These are phyloP conservation scores for Nadsonia starkeyi-henricii DNA, from an alignment of 1,139 yeast genomes.

Conservation along the genomic window DNA sequence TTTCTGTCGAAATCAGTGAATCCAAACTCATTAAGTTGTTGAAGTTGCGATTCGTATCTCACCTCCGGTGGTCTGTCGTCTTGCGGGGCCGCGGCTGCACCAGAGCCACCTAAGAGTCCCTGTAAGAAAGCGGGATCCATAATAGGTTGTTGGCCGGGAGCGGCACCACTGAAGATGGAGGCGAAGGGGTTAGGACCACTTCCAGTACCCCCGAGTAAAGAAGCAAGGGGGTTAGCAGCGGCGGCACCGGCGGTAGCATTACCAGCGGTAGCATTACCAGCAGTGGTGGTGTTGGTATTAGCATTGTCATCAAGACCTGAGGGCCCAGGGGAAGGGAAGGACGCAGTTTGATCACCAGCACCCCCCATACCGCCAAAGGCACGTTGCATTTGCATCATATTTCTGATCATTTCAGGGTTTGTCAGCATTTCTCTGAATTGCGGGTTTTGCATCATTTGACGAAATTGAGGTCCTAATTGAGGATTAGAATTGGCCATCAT, in stretches of 20 bases:
- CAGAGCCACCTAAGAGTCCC: conserved; percentile 13
- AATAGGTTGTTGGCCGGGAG: conserved; percentile 13
- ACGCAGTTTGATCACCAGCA: conserved; percentile 10
- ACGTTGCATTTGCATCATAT: conserved; percentile 63
- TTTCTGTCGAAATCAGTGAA: conserved; percentile 87
- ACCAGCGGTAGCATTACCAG: conserved; percentile 10
- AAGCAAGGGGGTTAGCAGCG: conserved; percentile 20
- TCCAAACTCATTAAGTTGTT: conserved; percentile 94
- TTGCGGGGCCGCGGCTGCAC: conserved; percentile 25
- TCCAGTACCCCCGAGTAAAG: conserved; percentile 16
- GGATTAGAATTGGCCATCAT: conserved; percentile 74
- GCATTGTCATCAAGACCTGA: conserved; percentile 2
- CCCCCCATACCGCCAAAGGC: conserved; percentile 27
- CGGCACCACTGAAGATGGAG: conserved; percentile 7
- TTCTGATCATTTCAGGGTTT: conserved; percentile 44
- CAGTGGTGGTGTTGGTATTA: conserved; percentile 9
- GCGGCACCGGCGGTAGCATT: conserved; percentile 15
- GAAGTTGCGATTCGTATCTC: conserved; percentile 73
- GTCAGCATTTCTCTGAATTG: conserved; percentile 62
- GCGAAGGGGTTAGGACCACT: conserved; percentile 8
- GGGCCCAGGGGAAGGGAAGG: conserved; percentile 28
- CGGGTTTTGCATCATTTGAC: conserved; percentile 76
- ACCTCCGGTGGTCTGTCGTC: conserved; percentile 95
- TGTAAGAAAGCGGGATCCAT: conserved; percentile 14
- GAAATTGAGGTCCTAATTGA: conserved; percentile 75